Evolutionary conservation across 2,329 filamentous ascomycete genomes (phyloP), one percentile per base, ranked within the genome.

Genomic region (Neonectria sp.): DNA sequence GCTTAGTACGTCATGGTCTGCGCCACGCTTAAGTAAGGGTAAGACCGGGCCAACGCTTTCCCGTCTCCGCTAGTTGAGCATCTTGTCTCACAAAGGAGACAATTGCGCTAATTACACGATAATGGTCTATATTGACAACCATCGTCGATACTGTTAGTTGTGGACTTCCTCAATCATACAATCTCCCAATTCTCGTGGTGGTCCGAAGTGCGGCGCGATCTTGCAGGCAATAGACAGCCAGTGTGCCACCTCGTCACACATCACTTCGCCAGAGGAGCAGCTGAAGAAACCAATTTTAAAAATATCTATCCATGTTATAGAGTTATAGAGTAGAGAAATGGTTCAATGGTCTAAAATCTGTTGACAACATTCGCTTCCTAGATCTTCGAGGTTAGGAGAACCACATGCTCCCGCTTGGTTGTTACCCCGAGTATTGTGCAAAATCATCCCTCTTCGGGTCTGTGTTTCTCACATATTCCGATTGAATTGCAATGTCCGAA

Each of bases 401-500:
- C 7, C 17, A 11, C 29, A 12, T 21, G n/a, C 31, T 7, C n/a
- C n/a, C n/a, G 3, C n/a, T 5, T 12, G 11, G n/a, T 53, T 35
- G 2, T 21, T 11, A 27, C 33, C 29, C 43, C 43, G 25, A 25
- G n/a, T 65, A 46, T 17, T 59, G 29, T 5, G 86, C 85, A 82
- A 90, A 92, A 0, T 87, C 86, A 79, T 92, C 90, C 21, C 80
- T 74, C 3, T 70, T 78, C 2, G 85, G 60, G 70, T 91, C 85
- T 6, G 60, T 76, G 52, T 87, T 85, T 48, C 89, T 84, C 13
- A 84, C 83, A 78, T 92, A 91, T 79, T 92, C 91, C 65, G 88
- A 85, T 33, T 71, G 75, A 58, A 84, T 79, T 2, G 88, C 87
- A 33, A 90, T 77, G 1, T 72, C 73, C 27, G 79, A 75, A 2